A percentile compares a stretch with the other conserved stretches of the same genome.
phyloP scores from a whole-genome alignment of 768 basidiomycete species.

The Mycena galericulata region DNA sequence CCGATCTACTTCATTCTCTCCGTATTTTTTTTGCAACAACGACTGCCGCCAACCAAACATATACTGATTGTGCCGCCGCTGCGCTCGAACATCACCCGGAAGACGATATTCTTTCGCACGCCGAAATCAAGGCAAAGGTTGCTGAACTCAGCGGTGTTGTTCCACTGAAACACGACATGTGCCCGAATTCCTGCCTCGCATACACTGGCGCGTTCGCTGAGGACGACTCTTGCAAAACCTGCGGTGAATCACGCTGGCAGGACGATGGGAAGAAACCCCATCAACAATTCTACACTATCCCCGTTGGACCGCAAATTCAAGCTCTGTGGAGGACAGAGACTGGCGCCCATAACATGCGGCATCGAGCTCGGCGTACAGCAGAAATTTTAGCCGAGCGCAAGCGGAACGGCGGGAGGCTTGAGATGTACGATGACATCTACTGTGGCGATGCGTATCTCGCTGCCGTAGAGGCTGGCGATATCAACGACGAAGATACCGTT shows the following conservation, averaged over 20 bases:
- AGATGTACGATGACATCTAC: slow-evolving; percentile 41
- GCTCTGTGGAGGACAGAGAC: slow-evolving; percentile 40
- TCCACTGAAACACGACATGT: slow-evolving; percentile 41
- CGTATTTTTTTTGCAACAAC: background rate
- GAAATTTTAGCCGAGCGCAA: slow-evolving; percentile 35
- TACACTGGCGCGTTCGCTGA: slow-evolving; percentile 39
- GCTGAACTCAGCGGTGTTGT: slow-evolving; percentile 34
- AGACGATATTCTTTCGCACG: background rate
- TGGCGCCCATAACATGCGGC: slow-evolving; percentile 44
- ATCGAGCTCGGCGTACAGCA: slow-evolving; percentile 39
- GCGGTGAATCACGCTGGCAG: slow-evolving; percentile 39
- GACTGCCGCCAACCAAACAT: background rate
- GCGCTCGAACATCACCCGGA: background rate
- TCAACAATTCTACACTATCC: slow-evolving; percentile 42
- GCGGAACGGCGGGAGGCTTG: background rate
- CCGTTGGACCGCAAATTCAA: slow-evolving; percentile 57
- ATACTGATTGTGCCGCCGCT: background rate
- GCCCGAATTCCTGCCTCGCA: slow-evolving; percentile 38
- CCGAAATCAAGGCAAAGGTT: slow-evolving; percentile 3
- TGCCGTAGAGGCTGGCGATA: slow-evolving; percentile 31
- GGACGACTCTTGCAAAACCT: slow-evolving; percentile 38
- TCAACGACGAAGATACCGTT: slow-evolving; percentile 39
- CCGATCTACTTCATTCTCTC: no score
- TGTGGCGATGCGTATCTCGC: slow-evolving; percentile 46
- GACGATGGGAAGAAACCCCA: slow-evolving; percentile 3